Evolutionary conservation across 257 asterid species (phyloP), one percentile per base, ranked within the genome.

Genomic region (Solanum rostratum): DNA sequence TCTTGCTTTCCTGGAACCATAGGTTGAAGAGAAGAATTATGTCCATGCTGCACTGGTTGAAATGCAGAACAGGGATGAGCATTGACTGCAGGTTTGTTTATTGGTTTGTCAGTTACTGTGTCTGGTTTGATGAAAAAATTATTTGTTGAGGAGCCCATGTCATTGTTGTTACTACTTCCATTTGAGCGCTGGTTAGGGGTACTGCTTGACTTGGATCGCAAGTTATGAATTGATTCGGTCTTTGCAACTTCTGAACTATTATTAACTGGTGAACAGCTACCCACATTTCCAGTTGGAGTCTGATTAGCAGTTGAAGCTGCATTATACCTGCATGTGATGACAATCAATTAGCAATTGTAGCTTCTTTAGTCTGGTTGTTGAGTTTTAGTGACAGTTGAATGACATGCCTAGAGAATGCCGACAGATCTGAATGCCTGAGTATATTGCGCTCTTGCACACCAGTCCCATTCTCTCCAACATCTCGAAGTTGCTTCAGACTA

Each of bases 61-160:
- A 86, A 87, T 76, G 89, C 79, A 8, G 90, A 87, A 78, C 65
- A 66, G 60, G 87, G 84, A 82, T 83, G 88, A 41, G 30, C 65
- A 74, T 57, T 80, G 60, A 85, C 80, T 10, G 87, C 55, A 83
- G 88, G 82, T 85, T 82, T 86, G 68, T 82, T 83, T 4, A 65
- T 55, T 52, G 70, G 55, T 71, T 82, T 86, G 45, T 89, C 90
- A 20, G 53, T 70, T 74, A 63, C 57, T 54, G 88, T 79, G 79
- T 88, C 89, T 60, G 80, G 79, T 84, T 86, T 89, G 86, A 70
- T 54, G 60, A 85, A 87, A 45, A 66, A 86, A n/a, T 86, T 87
- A 83, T 87, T 89, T 39, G 92, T 89, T n/a, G 93, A 89, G 79
- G 93, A 89, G 43, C 91, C 92, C 93, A 88, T 88, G 18, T 89